Evolutionary conservation across 345 rosid species (phyloP).

Genomic region (Bruguiera gymnorhiza): DNA sequence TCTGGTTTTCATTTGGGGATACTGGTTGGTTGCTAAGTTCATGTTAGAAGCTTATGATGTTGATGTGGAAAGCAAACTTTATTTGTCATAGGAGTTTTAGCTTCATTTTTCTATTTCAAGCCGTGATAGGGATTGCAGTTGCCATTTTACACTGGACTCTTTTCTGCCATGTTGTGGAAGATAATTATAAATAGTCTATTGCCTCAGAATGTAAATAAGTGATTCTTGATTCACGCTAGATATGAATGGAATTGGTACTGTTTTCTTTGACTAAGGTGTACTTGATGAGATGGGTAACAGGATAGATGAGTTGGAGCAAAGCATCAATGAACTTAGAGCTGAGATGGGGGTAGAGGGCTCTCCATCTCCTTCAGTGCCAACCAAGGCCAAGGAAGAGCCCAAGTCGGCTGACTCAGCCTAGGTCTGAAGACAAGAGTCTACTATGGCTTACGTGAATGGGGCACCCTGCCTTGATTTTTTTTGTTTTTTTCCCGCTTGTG

Average conservation of each 20-base stretch:
- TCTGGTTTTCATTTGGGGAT: not conserved
- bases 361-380: constrained; percentile 45
- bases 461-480: too few relatives aligned
- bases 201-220: too few relatives aligned
- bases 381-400: constrained; percentile 49
- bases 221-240: not conserved
- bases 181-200: too few relatives aligned
- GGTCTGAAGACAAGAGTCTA: not conserved
- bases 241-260: not conserved
- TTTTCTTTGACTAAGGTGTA: constrained; percentile 56
- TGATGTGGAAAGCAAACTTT: not conserved
- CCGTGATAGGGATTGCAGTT: too few relatives aligned
- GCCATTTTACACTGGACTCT: too few relatives aligned
- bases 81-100: too few relatives aligned
- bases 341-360: constrained; percentile 69
- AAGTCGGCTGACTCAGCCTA: constrained; percentile 44
- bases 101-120: not conserved
- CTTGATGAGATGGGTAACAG: constrained; percentile 87
- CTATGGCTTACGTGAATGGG: too few relatives aligned
- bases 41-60: too few relatives aligned
- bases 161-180: too few relatives aligned
- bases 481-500: too few relatives aligned
- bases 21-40: not conserved
- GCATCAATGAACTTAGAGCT: constrained; percentile 66
- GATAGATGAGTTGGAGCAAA: constrained; percentile 83